Base-by-base conservation (phyloP, 805 yeast genomes). In the Candida quercuum region DNA sequence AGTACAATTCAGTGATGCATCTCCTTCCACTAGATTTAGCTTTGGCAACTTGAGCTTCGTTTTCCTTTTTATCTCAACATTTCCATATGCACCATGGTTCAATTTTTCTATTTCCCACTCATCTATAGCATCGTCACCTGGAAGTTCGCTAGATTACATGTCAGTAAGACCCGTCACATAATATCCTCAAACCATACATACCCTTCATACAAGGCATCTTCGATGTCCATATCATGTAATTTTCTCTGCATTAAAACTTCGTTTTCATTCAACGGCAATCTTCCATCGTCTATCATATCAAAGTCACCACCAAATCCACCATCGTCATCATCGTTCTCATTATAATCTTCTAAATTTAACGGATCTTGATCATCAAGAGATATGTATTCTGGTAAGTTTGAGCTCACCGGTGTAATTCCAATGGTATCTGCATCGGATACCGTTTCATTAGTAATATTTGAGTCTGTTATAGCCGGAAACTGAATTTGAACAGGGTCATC, bases 151-250 rank as follows among this genome's bases (percentile, higher is more conserved):
- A 20, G 26, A 13, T 27, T 34, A 22, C 13, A 32, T 27, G 41
- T 36, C 35, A 40, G 43, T 44, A 28, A 34, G 12, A n/a, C n/a
- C n/a, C n/a, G n/a, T n/a, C n/a, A n/a, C n/a, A n/a, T n/a, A n/a
- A n/a, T n/a, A n/a, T n/a, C n/a, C n/a, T n/a, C n/a, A n/a, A n/a
- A n/a, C n/a, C n/a, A n/a, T n/a, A 43, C 48, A 16, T 43, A 52
- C 6, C 52, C 55, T 13, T 60, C 61, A 26, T 56, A 57, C 6
- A 63, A 31, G 0, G 66, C 61, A 24, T 60, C 62, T 28, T 61
- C 60, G 19, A 64, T 63, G 22, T 59, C 63, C 43, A 53, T 49
- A 8, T 54, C 49, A 6, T 49, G 38, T 27, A 57, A 32, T 31
- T 49, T 40, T 30, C 46, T 40, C 33, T 59, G 64, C 7, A 58